phyloP scores from a whole-genome alignment of 345 rosid genomes.

The Boechera stricta region DNA sequence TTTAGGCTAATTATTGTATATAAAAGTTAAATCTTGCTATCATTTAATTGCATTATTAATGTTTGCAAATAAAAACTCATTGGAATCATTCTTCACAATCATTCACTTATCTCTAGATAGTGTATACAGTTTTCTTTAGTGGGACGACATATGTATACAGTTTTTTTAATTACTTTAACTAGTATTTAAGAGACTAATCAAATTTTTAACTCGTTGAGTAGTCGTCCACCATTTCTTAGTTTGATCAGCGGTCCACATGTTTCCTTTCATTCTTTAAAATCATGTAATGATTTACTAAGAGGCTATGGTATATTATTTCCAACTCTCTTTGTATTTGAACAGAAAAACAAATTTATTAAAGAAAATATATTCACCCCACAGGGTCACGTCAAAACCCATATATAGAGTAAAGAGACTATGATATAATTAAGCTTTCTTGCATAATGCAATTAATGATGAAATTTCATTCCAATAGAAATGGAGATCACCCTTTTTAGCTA shows the following conservation, averaged over 20 bases:
- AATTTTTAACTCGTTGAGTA: conserved; percentile 7
- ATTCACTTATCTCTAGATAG: background rate
- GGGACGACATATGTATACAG: background rate
- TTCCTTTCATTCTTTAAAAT: background rate
- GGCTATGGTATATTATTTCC: background rate
- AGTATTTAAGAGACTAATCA: conserved; percentile 3
- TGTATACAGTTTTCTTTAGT: background rate
- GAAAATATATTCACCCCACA: conserved; percentile 7
- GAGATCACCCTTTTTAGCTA: conserved; percentile 19
- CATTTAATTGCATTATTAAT: background rate
- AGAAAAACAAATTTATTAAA: background rate
- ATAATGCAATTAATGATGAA: conserved; percentile 18
- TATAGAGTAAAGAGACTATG: background rate
- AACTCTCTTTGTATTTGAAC: background rate
- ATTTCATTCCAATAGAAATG: conserved; percentile 27
- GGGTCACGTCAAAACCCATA: conserved; percentile 8
- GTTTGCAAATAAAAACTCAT: background rate
- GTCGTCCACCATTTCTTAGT: conserved; percentile 3
- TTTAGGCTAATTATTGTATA: conserved; percentile 30
- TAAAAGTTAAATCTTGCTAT: conserved; percentile 1
- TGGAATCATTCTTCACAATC: background rate
- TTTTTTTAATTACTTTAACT: background rate
- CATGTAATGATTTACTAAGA: conserved; percentile 18
- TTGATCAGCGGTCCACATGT: background rate
- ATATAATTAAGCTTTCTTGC: conserved; percentile 17